Base-by-base conservation (phyloP, 2,329 filamentous ascomycete species). In the Fusarium sp. region DNA sequence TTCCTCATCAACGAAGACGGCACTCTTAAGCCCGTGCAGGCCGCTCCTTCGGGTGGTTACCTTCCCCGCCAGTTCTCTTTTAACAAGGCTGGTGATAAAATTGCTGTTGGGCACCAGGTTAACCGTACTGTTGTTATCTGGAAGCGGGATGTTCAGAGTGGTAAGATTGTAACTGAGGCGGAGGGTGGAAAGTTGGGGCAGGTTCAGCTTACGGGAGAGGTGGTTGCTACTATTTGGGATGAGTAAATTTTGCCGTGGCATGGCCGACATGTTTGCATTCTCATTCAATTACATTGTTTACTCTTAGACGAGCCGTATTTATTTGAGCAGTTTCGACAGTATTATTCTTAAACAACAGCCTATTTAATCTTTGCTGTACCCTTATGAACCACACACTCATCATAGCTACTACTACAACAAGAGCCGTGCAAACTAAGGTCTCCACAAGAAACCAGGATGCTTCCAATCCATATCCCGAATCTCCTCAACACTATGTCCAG, bases 21-120 rank as follows among this genome's bases (percentile, higher is more conserved):
- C 1, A 72, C 64, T 3, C 25, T 74, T 0, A 34, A 66, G 27
- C 71, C 59, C 1, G 65, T 74, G 0, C 72, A 74, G 28, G 59
- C 64, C 2, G 69, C 69, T 12, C 72, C 72, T 0, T 72, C 71
- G 1, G 72, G 72, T 2, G 72, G 72, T 7, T 74, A 68, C 42
- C 55, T 63, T 0, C 72, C 72, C 2, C 72, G 72, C 4, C 72
- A 74, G 11, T 74, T 74, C 28, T 71, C 72, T 0, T 74, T 74
- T 45, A 74, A 75, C 49, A 74, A 72, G 7, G 54, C 48, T 3
- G 72, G 72, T 23, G 72, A 74, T 21, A 74, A 66, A 50, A 67
- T 74, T 49, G 72, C 72, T 0, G 72, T 74, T 5, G 72, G 72
- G 3, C 72, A 75, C 16, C 72, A 74, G 20, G 68, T 58, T 13